Conservation (phyloP, 73 alveolate genomes). For the Paramecium caudatum region DNA sequence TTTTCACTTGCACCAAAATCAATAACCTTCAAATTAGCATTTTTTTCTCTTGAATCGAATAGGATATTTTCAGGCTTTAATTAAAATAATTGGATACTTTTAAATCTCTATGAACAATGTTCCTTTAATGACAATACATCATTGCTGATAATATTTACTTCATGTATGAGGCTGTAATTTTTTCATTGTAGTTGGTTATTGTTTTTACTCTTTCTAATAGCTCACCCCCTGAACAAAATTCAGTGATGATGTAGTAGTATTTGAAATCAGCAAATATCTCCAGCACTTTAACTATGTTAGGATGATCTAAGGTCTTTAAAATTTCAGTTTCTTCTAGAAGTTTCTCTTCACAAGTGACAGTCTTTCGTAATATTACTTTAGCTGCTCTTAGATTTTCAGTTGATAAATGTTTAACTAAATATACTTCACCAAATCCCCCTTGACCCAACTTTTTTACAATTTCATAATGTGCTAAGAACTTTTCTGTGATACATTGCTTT, state of each 20-base stretch:
- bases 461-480: constrained; percentile 60
- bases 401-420: constrained; percentile 62
- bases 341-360: constrained; percentile 60
- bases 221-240: constrained; percentile 86
- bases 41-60: constrained; percentile 79
- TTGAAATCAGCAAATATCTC: constrained; percentile 72
- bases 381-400: constrained; percentile 70
- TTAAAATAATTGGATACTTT: constrained; percentile 37
- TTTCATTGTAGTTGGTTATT: constrained; percentile 80
- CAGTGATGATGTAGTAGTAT: constrained; percentile 70
- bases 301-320: constrained; percentile 70
- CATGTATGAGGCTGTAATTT: constrained; percentile 82
- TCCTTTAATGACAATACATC: constrained; percentile 81
- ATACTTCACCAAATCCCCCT: constrained; percentile 77
- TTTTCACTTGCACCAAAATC: constrained; percentile 88
- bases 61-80: constrained; percentile 78
- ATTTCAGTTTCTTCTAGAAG: constrained; percentile 72
- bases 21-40: constrained; percentile 85
- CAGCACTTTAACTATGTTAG: constrained; percentile 69
- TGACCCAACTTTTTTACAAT: constrained; percentile 42
- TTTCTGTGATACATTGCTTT: constrained; percentile 50
- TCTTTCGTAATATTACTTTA: constrained; percentile 62
- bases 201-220: constrained; percentile 82
- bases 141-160: constrained; percentile 86
- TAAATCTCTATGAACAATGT: constrained; percentile 87